Evolutionary conservation across 2,329 filamentous ascomycete genomes (phyloP).

Genomic region (Colletotrichum godetiae): DNA sequence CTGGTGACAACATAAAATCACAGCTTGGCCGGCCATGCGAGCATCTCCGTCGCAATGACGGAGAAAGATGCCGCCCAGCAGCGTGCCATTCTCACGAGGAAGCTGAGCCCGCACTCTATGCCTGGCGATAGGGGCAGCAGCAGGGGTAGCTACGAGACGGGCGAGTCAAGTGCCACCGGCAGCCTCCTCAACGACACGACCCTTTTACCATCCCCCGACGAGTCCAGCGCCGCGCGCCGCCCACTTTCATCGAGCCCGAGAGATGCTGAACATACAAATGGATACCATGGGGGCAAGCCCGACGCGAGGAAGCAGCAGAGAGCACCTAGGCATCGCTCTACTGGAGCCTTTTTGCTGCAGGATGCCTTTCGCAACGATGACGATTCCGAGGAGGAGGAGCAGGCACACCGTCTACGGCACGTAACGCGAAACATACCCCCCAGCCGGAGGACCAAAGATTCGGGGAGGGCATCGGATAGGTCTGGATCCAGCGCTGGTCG

Average conservation of each 20-base stretch:
- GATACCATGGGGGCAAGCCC: conserved; percentile 23
- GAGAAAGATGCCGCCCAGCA: conserved; percentile 36
- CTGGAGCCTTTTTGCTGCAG: conserved; percentile 63
- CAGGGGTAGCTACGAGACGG: conserved; percentile 54
- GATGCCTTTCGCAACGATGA: conserved; percentile 50
- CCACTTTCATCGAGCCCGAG: conserved; percentile 24
- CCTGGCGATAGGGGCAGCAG: conserved; percentile 46
- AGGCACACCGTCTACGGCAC: conserved; percentile 43
- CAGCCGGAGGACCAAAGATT: conserved; percentile 22
- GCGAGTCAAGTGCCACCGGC: conserved; percentile 55
- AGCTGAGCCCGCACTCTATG: conserved; percentile 28
- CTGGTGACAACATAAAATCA: not conserved
- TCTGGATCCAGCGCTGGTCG: conserved; percentile 24
- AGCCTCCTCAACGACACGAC: conserved; percentile 42
- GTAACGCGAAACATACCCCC: conserved; percentile 38
- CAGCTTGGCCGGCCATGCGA: conserved; percentile 37
- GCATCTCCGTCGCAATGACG: conserved; percentile 36
- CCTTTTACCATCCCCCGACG: conserved; percentile 26
- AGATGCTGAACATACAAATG: conserved; percentile 39
- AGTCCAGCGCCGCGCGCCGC: conserved; percentile 9
- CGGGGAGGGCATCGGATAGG: conserved; percentile 20
- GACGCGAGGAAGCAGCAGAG: conserved; percentile 37
- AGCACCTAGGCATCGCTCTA: conserved; percentile 55
- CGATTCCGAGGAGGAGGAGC: conserved; percentile 45
- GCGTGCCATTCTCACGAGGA: conserved; percentile 25